Conservation (phyloP, 768 basidiomycete genomes). For the Ramaria sp. region DNA sequence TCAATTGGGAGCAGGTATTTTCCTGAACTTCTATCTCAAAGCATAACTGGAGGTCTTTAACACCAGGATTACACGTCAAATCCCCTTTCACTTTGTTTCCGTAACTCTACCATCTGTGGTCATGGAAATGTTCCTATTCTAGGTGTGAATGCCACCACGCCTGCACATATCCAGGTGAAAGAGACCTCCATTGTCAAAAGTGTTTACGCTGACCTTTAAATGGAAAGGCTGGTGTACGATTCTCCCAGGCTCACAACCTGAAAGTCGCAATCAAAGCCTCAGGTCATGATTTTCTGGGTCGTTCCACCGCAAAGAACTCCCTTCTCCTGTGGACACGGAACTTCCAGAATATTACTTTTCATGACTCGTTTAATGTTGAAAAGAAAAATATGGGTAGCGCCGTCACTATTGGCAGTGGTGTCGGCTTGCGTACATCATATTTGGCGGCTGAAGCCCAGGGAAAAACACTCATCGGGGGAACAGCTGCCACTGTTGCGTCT, state of each 20-base stretch:
- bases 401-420: conserved; percentile 21
- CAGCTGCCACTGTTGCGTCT: conserved; percentile 18
- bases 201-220: not conserved
- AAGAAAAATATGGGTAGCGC: conserved; percentile 17
- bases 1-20: conserved; percentile 12
- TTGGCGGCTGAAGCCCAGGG: conserved; percentile 13
- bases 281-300: conserved; percentile 33
- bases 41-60: not conserved
- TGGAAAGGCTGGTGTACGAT: conserved; percentile 22
- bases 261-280: conserved; percentile 23
- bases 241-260: conserved; percentile 20
- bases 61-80: conserved; percentile 8
- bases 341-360: conserved; percentile 24
- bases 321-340: conserved; percentile 32
- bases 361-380: conserved; percentile 13
- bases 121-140: conserved; percentile 24
- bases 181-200: not conserved
- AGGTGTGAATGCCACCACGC: conserved; percentile 21
- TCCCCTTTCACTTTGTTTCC: conserved; percentile 11
- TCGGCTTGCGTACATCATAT: conserved; percentile 16
- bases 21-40: not conserved
- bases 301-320: conserved; percentile 29
- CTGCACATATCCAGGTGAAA: conserved; percentile 20
- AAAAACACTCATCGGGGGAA: conserved; percentile 19
- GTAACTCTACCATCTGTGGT: conserved; percentile 16